A percentile compares a stretch with the other conserved stretches of the same genome.
Evolutionary conservation across 257 asterid species (phyloP).

Genomic region (Solanum virginianum): DNA sequence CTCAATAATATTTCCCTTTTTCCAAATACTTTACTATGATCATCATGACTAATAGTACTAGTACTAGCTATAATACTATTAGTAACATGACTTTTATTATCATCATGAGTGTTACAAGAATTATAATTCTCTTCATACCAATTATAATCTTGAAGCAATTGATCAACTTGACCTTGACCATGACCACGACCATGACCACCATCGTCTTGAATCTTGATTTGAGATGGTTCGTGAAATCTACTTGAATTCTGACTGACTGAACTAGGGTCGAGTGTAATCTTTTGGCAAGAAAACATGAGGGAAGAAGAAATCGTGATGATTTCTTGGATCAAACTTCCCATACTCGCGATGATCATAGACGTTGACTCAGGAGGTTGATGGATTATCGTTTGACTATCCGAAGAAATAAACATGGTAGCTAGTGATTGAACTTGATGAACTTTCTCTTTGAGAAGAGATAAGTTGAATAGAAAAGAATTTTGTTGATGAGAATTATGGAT

Average conservation of each 20-base stretch:
- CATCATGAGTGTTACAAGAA: not conserved
- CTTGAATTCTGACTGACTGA: not conserved
- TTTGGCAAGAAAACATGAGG: constrained; percentile 69
- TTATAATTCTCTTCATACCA: constrained; percentile 17
- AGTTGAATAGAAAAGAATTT: constrained; percentile 40
- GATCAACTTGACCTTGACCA: not conserved
- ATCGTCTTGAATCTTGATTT: not conserved
- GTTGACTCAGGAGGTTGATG: constrained; percentile 28
- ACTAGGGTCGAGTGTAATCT: constrained; percentile 23
- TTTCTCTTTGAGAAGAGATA: constrained; percentile 50
- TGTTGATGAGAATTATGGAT: constrained; percentile 18
- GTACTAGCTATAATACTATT: not conserved
- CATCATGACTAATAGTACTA: not conserved
- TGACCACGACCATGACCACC: not conserved
- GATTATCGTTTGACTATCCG: constrained; percentile 1
- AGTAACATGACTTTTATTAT: not conserved
- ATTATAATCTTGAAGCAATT: constrained; percentile 3
- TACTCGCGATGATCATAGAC: constrained; percentile 29
- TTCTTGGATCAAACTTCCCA: constrained; percentile 67
- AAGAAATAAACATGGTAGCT: constrained; percentile 26
- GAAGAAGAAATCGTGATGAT: constrained; percentile 59
- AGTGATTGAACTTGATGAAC: constrained; percentile 54
- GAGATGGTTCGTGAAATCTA: not conserved
- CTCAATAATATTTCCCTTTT: not conserved
- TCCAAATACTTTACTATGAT: not conserved